Percentiles rank a stretch among this genome's conserved stretches.
Evolutionary conservation across 2,329 filamentous ascomycete genomes (phyloP).

Genomic region (Colletotrichum acutatum): DNA sequence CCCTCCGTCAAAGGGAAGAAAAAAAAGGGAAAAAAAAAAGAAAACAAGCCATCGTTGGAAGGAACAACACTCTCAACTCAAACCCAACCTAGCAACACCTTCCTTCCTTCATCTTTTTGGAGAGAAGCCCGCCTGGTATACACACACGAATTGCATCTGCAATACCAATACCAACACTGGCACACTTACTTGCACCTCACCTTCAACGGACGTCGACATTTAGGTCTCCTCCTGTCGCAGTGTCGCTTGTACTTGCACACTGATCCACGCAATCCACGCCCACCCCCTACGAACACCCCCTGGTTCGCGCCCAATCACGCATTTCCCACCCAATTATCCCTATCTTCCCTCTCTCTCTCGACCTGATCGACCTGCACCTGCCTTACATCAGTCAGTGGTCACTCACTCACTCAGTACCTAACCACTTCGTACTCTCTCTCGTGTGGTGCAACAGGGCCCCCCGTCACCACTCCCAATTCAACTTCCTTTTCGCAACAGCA

Average conservation of each 20-base stretch:
- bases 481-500: slow-evolving; percentile 1
- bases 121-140: background rate
- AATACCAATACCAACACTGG: background rate
- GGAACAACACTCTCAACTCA: background rate
- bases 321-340: slow-evolving; percentile 11
- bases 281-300: background rate
- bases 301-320: slow-evolving; percentile 22
- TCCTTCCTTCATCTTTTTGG: slow-evolving; percentile 31
- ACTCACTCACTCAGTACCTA: background rate
- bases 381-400: too few relatives aligned
- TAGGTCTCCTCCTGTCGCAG: too few relatives aligned
- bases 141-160: background rate
- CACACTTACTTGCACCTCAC: background rate
- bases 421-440: background rate
- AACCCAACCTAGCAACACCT: slow-evolving; percentile 1
- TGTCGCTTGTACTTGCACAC: background rate
- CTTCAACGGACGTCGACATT: background rate
- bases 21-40: background rate
- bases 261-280: slow-evolving; percentile 9
- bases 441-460: slow-evolving; percentile 22
- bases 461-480: slow-evolving; percentile 20
- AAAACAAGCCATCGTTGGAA: background rate
- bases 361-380: too few relatives aligned
- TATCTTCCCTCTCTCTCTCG: slow-evolving; percentile 2
- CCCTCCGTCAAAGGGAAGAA: background rate